Conservation (phyloP, 1,284 basidiomycete species). For the Microbotryum scabiosae region DNA sequence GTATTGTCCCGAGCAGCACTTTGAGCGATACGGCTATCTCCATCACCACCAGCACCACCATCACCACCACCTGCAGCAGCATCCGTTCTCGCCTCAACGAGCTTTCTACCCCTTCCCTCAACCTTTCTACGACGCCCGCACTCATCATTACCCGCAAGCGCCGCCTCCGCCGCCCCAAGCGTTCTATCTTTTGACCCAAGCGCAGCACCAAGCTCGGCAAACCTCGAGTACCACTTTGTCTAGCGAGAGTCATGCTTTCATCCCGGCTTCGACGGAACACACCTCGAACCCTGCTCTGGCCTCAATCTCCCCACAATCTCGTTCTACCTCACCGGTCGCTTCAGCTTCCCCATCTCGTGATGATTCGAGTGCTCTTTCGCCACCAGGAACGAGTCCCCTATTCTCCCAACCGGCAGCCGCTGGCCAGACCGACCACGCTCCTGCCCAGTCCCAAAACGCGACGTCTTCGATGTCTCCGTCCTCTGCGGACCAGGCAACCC, state of each 20-base stretch:
- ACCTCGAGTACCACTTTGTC: neutral
- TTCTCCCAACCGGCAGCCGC: too few species aligned
- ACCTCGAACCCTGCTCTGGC: neutral
- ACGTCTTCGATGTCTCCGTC: too few species aligned
- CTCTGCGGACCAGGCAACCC: neutral
- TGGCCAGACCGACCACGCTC: too few species aligned
- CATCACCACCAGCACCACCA: too few species aligned
- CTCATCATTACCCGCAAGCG: constrained; percentile 13
- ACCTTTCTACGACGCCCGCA: constrained; percentile 13
- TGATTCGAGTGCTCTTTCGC: neutral
- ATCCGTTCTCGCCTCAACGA: constrained; percentile 9
- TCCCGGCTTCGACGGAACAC: neutral
- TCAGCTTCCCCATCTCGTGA: neutral
- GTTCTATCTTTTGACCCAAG: neutral
- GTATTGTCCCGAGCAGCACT: constrained; percentile 24
- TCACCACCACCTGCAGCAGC: constrained; percentile 1
- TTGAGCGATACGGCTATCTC: constrained; percentile 16
- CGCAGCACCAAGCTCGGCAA: neutral
- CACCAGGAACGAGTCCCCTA: constrained; percentile 4
- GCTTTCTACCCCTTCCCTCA: constrained; percentile 21
- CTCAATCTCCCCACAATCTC: neutral
- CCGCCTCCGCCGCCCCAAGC: constrained; percentile 4
- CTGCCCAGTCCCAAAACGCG: too few species aligned
- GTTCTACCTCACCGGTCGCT: neutral
- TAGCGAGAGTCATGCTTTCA: neutral